phyloP scores from a whole-genome alignment of 805 yeast genomes.

The Candida silvicultrix region DNA sequence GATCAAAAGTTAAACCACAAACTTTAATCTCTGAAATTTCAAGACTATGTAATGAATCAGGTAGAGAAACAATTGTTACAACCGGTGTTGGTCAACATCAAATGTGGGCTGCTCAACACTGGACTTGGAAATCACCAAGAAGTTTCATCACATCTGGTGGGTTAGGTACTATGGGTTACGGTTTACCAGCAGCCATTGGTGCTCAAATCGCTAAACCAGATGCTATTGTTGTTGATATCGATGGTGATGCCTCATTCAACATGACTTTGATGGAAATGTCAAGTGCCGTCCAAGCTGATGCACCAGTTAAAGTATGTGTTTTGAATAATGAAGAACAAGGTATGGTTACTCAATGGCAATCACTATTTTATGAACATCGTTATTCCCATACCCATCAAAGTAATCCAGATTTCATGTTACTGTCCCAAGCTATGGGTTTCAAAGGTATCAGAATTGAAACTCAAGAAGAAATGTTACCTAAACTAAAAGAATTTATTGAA shows the following conservation, averaged over 20 bases:
- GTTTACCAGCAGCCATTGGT: slow-evolving; percentile 96
- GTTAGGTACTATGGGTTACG: slow-evolving; percentile 97
- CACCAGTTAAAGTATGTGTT: slow-evolving; percentile 85
- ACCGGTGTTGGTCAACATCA: slow-evolving; percentile 99
- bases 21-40: slow-evolving; percentile 78
- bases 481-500: slow-evolving; percentile 64
- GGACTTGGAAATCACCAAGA: slow-evolving; percentile 90
- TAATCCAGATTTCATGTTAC: slow-evolving; percentile 88
- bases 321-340: slow-evolving; percentile 98
- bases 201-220: slow-evolving; percentile 96
- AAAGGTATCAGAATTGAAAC: slow-evolving; percentile 69
- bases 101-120: slow-evolving; percentile 99
- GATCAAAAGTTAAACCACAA: slow-evolving; percentile 84
- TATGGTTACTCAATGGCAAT: slow-evolving; percentile 99
- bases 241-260: slow-evolving; percentile 98
- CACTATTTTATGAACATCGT: slow-evolving; percentile 93
- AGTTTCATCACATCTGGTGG: slow-evolving; percentile 98
- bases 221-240: slow-evolving; percentile 91
- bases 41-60: slow-evolving; percentile 54
- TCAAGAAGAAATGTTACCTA: slow-evolving; percentile 58
- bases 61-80: slow-evolving; percentile 78
- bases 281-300: slow-evolving; percentile 88
- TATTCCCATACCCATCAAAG: slow-evolving; percentile 96
- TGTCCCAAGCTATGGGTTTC: slow-evolving; percentile 92
- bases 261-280: slow-evolving; percentile 94